These are phyloP conservation scores for Pestalotiopsis fici DNA, from an alignment of 2,329 filamentous ascomycete species.

Conservation along the genomic window DNA sequence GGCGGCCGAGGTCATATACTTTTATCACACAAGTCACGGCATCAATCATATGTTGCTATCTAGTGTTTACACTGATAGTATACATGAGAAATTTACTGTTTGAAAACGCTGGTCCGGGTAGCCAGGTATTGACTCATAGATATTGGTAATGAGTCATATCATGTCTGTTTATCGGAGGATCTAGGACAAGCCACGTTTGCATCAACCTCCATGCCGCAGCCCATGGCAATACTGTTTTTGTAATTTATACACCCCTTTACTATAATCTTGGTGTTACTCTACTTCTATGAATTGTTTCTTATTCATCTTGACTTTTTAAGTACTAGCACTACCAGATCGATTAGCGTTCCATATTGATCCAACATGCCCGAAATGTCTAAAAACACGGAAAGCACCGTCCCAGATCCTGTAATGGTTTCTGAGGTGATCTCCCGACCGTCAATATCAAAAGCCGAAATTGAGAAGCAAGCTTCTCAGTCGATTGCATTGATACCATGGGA, in stretches of 20 bases:
- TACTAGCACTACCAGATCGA: no score
- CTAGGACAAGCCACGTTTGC: neutral
- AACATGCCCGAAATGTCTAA: neutral
- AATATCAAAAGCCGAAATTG: neutral
- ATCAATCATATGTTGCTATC: no score
- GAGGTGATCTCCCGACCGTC: neutral
- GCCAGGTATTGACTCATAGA: neutral
- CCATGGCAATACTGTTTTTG: neutral
- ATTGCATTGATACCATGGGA: slow-evolving; percentile 26
- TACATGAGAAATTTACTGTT: neutral
- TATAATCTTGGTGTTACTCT: neutral
- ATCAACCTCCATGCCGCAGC: neutral
- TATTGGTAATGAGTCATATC: neutral
- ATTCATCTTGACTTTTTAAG: no score
- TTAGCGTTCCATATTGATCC: no score
- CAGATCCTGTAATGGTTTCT: neutral
- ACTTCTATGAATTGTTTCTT: neutral
- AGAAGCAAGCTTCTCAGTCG: neutral
- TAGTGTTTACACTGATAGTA: neutral
- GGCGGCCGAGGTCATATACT: no score
- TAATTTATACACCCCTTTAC: neutral
- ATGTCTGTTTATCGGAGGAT: neutral
- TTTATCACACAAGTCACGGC: no score
- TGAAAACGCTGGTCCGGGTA: neutral
- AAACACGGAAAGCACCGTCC: neutral